A percentile compares a stretch with the other conserved stretches of the same genome.
Conservation (phyloP, 441 rosid species). For the Adansonia gregorii region DNA sequence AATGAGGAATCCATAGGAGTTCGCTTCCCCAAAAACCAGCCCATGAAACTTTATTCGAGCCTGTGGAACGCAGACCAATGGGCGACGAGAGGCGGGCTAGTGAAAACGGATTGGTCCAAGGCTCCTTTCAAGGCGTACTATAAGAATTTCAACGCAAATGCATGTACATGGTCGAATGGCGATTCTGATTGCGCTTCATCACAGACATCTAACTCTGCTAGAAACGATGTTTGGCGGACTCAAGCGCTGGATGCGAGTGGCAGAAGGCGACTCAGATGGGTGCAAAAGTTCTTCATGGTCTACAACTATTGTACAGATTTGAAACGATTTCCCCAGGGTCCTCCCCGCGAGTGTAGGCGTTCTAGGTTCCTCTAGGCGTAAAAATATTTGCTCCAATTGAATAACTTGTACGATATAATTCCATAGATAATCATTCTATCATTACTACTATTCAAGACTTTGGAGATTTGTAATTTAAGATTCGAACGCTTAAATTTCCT, state of each 20-base stretch:
- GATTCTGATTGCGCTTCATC: constrained; percentile 8
- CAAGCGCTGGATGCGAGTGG: constrained; percentile 20
- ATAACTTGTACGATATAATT: neutral
- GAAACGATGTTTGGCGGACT: constrained; percentile 14
- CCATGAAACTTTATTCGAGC: constrained; percentile 28
- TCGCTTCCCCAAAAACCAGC: constrained; percentile 23
- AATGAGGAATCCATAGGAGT: constrained; percentile 22
- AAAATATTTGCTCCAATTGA: neutral
- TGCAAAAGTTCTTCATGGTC: constrained; percentile 47
- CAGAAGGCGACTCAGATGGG: constrained; percentile 41
- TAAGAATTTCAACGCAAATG: constrained; percentile 9
- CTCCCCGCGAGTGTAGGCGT: constrained; percentile 44
- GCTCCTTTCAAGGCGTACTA: constrained; percentile 26
- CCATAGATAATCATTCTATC: too few relatives aligned
- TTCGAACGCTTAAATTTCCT: neutral
- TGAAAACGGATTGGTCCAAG: constrained; percentile 26
- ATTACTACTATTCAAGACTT: neutral
- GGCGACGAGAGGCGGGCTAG: constrained; percentile 28
- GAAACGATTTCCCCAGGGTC: constrained; percentile 51
- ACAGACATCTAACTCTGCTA: neutral
- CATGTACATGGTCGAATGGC: constrained; percentile 13
- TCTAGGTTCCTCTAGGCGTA: constrained; percentile 23
- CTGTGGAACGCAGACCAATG: constrained; percentile 27
- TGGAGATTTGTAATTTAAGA: neutral
- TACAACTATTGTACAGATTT: constrained; percentile 55